Evolutionary conservation across 1,284 basidiomycete genomes (phyloP).

Genomic region (Leccinum pachyderme): DNA sequence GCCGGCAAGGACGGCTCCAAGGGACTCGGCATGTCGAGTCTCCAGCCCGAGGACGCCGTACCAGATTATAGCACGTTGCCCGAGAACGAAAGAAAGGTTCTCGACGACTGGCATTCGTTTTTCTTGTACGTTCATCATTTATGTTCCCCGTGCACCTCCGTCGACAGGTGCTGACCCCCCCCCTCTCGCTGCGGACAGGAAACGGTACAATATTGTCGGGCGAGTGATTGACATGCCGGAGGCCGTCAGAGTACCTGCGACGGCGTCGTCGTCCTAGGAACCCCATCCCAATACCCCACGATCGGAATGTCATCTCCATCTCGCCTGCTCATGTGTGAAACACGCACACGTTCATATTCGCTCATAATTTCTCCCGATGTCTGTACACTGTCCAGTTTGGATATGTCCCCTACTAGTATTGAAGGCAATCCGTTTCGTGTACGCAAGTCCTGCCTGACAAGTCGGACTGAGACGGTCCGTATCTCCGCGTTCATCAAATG

Average conservation of each 20-base stretch:
- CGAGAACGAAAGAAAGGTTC: conserved; percentile 76
- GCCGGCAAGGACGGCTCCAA: conserved; percentile 90
- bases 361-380: not conserved
- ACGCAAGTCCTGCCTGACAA: not conserved
- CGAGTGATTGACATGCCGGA: conserved; percentile 49
- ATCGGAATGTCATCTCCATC: not conserved
- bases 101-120: conserved; percentile 90
- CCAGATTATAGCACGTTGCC: conserved; percentile 82
- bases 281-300: not conserved
- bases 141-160: no score
- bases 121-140: conserved; percentile 48
- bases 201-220: conserved; percentile 85
- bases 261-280: not conserved
- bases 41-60: conserved; percentile 86
- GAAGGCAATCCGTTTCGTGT: not conserved
- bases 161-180: not conserved
- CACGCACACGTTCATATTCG: not conserved
- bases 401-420: conserved; percentile 1
- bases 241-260: conserved; percentile 20
- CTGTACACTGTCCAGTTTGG: not conserved
- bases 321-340: not conserved
- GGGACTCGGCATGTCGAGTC: conserved; percentile 82
- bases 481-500: not conserved
- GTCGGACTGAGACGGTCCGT: not conserved
- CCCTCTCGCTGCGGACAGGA: conserved; percentile 38